Evolutionary conservation across 345 rosid species (phyloP), one percentile per base, ranked within the genome.

Genomic region (Eucalyptus globulus): DNA sequence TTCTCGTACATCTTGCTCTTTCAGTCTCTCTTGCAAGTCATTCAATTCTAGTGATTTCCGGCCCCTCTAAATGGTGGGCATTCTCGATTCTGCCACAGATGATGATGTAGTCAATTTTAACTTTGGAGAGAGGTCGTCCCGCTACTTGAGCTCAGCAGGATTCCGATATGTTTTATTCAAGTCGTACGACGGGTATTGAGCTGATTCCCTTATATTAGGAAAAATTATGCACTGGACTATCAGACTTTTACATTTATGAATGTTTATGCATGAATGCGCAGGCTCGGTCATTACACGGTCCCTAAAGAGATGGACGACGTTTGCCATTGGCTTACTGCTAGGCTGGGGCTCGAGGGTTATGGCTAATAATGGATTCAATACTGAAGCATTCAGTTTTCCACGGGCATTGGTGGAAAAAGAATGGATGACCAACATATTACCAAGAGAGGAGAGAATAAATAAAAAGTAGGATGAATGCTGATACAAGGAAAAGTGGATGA

Each of bases 281-380:
- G 91, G 89, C 90, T 90, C 40, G 91, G 91, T 43, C 91, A 90
- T 49, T 90, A 86, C 60, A 90, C 90, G 2, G 87, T 90, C 14
- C 91, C 91, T 29, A 88, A 53, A 45, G 91, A 90, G 89, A 90
- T 87, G 90, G 85, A 81, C 13, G 91, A 90, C 5, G 91, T 90
- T 34, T 90, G 91, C 86, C 83, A 76, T n/a, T 90, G 91, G 91
- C 72, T 90, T 50, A 76, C 91, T 31, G 83, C 80, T 45, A 86
- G 88, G 90, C 87, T 87, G 62, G 88, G 88, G 47, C 90, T 90
- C 24, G 90, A 90, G 62, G 90, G 96, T 22, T 93, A 92, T 5
- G 93, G 93, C 76, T 90, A 56, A 51, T 88, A 49, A 58, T 49
- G 24, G 85, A 76, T 76, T 76, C 47, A 4, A 76, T 76, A 40